Evolutionary conservation across 176 grass and related monocot species (phyloP), one percentile per base, ranked within the genome.

Genomic region (Carex littledalei): DNA sequence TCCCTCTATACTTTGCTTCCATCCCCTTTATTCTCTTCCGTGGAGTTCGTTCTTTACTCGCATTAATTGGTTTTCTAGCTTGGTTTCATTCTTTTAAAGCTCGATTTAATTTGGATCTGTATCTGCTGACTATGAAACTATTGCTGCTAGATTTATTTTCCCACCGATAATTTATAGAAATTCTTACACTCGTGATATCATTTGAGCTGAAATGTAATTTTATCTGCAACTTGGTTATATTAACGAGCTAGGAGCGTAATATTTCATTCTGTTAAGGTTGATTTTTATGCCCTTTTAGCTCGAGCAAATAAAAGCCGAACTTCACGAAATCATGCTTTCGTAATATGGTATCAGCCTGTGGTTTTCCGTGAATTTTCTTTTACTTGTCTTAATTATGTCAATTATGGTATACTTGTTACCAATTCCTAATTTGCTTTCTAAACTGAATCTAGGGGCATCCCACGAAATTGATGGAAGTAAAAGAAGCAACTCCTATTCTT

Each of bases 51-150:
- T 57, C 4, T 49, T n/a, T 43, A 32, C 37, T 5, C 21, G 29
- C 3, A 29, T 29, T 11, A 45, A 0, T 62, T 14, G 84, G 37
- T 62, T 13, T 64, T 17, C 13, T 65, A 49, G 6, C 12, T 11
- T 34, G 9, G 21, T 29, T 78, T 49, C 53, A 10, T 63, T 45
- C 1, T 52, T 31, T 57, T 4, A 18, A 63, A 41, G 17, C 54
- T 74, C 45, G 41, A 78, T 53, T 47, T 78, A 52, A 21, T 85
- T 75, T 85, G 84, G 84, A 66, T 63, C 81, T 83, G n/a, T 62
- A 18, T 63, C 21, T 80, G 1, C 6, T 43, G 20, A 43, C n/a
- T 82, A 43, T 57, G 0, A 7, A 57, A 13, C 63, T 31, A 37
- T 80, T 18, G 43, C 29, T 63, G 32, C 9, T 79, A 17, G 47